Evolutionary conservation across 345 rosid genomes (phyloP), one percentile per base, ranked within the genome.

Genomic region (Euclidium syriacum): DNA sequence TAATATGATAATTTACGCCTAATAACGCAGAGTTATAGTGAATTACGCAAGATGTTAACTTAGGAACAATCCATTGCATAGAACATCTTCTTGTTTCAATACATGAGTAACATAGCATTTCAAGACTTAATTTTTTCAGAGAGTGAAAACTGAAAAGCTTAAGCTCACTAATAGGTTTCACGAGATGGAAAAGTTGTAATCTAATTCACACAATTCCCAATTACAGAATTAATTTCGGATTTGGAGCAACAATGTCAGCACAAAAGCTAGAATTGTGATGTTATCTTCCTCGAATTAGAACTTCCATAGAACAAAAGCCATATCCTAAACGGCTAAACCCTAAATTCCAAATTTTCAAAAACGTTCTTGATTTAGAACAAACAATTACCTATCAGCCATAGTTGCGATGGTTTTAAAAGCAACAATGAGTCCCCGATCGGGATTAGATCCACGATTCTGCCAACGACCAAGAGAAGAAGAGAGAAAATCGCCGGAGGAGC

Each of bases 391-490:
- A 55, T 92, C 98, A 67, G 94, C 86, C 98, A 92, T 92, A 2
- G 95, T 89, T 11, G 97, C 88, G 0, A 92, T 92, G 14, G 96
- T 89, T 78, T 89, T 89, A 59, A 92, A 92, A 15, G 98, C 98
- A n/a, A 76, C 63, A 33, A 87, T 89, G 78, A 92, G 74, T 0
- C 98, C 95, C 11, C 98, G 97, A 82, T 92, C 98, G 11, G 98
- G 95, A 24, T 92, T 87, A 24, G 98, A 89, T 2, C 97, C 98
- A 15, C 97, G 90, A 64, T 85, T 89, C 89, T 92, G 98, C 97
- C 97, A 89, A 3, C 97, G 81, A 18, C 98, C 94, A 9, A 92
- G 79, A 2, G 98, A 92, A 17, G 91, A 85, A 1, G 98, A 87
- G 8, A 92, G 82, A 46, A 17, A 40, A 23, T 90, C 97, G 0